Base-by-base conservation (phyloP, 2,329 filamentous ascomycete species). In the Colletotrichum spaethianum region DNA sequence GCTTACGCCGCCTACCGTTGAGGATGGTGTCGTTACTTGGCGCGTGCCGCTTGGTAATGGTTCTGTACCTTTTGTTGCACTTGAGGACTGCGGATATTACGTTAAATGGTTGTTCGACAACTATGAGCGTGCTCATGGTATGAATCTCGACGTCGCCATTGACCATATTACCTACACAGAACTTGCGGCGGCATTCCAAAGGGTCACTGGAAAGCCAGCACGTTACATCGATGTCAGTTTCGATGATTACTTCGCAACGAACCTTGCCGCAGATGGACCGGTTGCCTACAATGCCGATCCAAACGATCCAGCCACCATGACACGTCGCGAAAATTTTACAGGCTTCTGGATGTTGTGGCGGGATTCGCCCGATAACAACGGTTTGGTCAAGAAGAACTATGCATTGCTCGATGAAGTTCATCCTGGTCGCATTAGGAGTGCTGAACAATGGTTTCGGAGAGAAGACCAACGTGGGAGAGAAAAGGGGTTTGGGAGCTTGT, bases 61-160 rank as follows among this genome's bases (percentile, higher is more conserved):
- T 1, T 82, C 79, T 0, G 79, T 87, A 0, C 77, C 81, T 1
- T 82, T 84, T 63, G 82, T 86, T 3, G 76, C 82, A 4, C 81
- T 87, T 3, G 84, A 86, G 23, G 86, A 88, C 75, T 85, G 83
- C 70, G 85, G 80, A 7, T 74, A 81, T 44, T 87, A 86, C 73
- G 84, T 82, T 11, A 79, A 83, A 23, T 87, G 83, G 83, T 77
- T 87, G 1, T 86, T 87, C 64, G 86, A 88, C 71, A 77, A 87
- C 73, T 79, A 80, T 0, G 79, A 81, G 16, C 78, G 81, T 26
- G 80, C 83, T 0, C 83, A 83, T 62, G 85, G 86, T 0, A 75
- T 86, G 76, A 79, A 87, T 66, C 82, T 87, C n/a, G 78, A 83
- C 48, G 82, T 85, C 1, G 81, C 82, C 1, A 83, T 86, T 67